Percentiles rank a stretch among this genome's conserved stretches.
Conservation (phyloP, 2,329 filamentous ascomycete genomes). For the Talaromyces sp. region DNA sequence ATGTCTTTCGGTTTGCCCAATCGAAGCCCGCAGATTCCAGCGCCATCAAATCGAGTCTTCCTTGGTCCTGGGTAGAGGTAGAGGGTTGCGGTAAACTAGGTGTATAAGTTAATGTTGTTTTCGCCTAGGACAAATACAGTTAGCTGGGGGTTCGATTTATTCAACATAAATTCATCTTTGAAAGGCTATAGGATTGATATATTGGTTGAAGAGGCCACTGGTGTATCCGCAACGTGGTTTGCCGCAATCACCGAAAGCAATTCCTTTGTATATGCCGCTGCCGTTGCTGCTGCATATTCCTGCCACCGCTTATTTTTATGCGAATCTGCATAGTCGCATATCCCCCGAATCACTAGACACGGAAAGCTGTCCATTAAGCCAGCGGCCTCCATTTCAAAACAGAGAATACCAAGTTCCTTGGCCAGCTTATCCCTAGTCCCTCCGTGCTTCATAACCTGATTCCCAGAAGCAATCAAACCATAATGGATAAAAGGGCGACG, state of each 20-base stretch:
- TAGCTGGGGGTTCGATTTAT: too few species aligned
- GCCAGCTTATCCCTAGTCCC: background rate
- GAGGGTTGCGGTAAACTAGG: too few species aligned
- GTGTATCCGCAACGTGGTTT: background rate
- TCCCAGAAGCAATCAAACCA: background rate
- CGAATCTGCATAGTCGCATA: conserved; percentile 7
- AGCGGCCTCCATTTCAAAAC: background rate
- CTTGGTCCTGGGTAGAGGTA: too few species aligned
- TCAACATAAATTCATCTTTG: too few species aligned
- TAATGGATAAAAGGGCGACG: background rate
- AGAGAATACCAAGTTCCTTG: background rate
- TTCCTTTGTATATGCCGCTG: conserved; percentile 7
- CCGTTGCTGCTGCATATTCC: conserved; percentile 6
- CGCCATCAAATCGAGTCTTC: too few species aligned
- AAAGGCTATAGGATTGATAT: too few species aligned
- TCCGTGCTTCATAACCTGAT: background rate
- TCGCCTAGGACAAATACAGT: too few species aligned
- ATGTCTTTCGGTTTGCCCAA: too few species aligned
- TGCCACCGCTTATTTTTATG: conserved; percentile 10
- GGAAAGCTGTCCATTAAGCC: background rate
- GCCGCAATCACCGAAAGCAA: conserved; percentile 2
- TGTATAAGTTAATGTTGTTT: too few species aligned
- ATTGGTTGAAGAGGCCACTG: too few species aligned
- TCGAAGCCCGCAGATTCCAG: too few species aligned
- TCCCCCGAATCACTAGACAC: conserved; percentile 7